Percentiles rank a stretch among this genome's conserved stretches.
Conservation (phyloP, 2,329 filamentous ascomycete species). For the Trichoderma hamatum region DNA sequence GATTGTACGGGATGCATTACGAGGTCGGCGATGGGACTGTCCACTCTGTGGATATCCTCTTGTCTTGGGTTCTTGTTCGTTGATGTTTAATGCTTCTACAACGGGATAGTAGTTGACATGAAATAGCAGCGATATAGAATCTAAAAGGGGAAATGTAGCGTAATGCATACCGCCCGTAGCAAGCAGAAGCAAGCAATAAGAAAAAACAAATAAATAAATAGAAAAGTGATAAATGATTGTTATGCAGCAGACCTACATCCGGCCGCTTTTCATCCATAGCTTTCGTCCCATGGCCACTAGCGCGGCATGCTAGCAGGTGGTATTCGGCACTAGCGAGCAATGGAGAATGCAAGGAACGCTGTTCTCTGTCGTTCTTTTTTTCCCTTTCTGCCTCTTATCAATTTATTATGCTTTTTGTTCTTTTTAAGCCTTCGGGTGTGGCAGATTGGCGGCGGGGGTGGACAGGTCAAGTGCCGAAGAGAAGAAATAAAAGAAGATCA, state of each 20-base stretch:
- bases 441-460: background rate
- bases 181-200: background rate
- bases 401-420: background rate
- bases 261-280: background rate
- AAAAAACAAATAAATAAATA: background rate
- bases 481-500: background rate
- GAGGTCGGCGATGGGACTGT: background rate
- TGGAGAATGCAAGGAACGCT: slow-evolving; percentile 2
- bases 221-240: slow-evolving; percentile 5
- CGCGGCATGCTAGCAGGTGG: background rate
- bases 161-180: background rate
- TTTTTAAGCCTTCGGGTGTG: background rate
- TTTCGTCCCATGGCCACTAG: background rate
- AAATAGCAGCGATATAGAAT: background rate
- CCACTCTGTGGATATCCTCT: background rate
- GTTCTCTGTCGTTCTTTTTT: background rate
- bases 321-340: slow-evolving; percentile 3
- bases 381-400: background rate
- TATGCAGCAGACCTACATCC: background rate
- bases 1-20: background rate
- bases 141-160: background rate
- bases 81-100: background rate
- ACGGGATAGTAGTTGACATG: background rate
- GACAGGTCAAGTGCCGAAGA: background rate
- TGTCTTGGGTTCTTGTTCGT: background rate